Conservation (phyloP, 108 stramenopile genomes). For the Cyclotella baltica region DNA sequence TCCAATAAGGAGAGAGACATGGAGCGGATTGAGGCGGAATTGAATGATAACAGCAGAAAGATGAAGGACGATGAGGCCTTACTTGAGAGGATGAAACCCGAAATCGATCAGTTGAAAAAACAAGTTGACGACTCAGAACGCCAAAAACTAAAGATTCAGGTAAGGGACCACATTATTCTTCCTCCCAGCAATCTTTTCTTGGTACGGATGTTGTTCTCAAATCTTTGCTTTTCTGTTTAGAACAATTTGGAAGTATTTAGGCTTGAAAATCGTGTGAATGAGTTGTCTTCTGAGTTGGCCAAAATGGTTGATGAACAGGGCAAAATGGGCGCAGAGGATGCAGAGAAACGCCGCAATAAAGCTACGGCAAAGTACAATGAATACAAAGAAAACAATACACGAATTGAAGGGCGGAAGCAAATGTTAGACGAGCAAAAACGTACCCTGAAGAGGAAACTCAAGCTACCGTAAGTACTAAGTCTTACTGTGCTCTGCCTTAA, state of each 20-base stretch:
- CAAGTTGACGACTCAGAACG: conserved; percentile 62
- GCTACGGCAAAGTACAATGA: conserved; percentile 41
- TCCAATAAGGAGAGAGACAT: conserved; percentile 60
- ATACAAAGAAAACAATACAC: conserved; percentile 38
- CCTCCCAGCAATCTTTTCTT: background rate
- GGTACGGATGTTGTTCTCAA: background rate
- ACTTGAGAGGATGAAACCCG: conserved; percentile 44
- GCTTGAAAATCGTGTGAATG: conserved; percentile 24
- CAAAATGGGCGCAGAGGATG: conserved; percentile 57
- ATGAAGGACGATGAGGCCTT: conserved; percentile 39
- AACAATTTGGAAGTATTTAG: conserved; percentile 73
- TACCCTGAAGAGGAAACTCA: conserved; percentile 58
- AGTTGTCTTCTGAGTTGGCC: background rate
- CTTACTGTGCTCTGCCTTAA: background rate
- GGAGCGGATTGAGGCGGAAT: conserved; percentile 42
- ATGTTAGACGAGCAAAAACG: conserved; percentile 74
- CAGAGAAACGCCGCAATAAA: conserved; percentile 35
- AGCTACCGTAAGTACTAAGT: conserved; percentile 33
- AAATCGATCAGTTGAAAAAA: conserved; percentile 58
- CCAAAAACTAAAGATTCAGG: conserved; percentile 12
- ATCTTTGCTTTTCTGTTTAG: conserved; percentile 15
- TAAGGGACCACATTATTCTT: background rate
- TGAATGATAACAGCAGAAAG: conserved; percentile 14
- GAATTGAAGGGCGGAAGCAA: conserved; percentile 64
- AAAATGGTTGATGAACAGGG: conserved; percentile 54